phyloP scores from a whole-genome alignment of 179 eudicot genomes.

The Drosera spatulata region DNA sequence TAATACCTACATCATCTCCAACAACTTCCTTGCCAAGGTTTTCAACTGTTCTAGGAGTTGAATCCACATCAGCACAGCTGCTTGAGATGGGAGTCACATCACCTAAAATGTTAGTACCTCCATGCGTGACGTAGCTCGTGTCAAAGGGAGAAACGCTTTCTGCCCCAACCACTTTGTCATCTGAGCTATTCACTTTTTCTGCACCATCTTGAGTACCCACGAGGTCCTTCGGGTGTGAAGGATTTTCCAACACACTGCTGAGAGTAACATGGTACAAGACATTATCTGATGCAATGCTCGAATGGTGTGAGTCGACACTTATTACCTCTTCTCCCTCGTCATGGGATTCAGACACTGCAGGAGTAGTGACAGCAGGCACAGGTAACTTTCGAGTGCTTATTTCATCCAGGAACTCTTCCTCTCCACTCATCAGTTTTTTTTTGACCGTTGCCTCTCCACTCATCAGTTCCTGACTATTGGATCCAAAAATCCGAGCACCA shows the following conservation, averaged over 20 bases:
- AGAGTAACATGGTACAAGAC: conserved; percentile 2
- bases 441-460: background rate
- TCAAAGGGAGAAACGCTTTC: conserved; percentile 2
- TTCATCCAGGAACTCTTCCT: conserved; percentile 1
- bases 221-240: conserved; percentile 9
- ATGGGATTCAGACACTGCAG: conserved; percentile 2
- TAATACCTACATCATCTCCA: conserved; percentile 11
- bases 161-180: conserved; percentile 6
- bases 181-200: conserved; percentile 3
- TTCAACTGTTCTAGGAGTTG: conserved; percentile 2
- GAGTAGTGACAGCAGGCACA: conserved; percentile 5
- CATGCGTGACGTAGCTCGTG: conserved; percentile 3
- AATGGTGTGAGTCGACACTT: conserved; percentile 6
- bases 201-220: conserved; percentile 5
- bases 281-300: conserved; percentile 1
- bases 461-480: too few species aligned
- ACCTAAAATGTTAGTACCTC: conserved; percentile 2
- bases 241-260: conserved; percentile 5
- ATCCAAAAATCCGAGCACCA: too few species aligned
- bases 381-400: conserved; percentile 3
- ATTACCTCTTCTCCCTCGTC: conserved; percentile 5
- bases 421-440: conserved; percentile 4
- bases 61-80: conserved; percentile 1
- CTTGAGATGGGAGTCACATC: conserved; percentile 1
- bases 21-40: conserved; percentile 5